phyloP scores from a whole-genome alignment of 176 grass and related monocot species.

The Thalia dealbata region DNA sequence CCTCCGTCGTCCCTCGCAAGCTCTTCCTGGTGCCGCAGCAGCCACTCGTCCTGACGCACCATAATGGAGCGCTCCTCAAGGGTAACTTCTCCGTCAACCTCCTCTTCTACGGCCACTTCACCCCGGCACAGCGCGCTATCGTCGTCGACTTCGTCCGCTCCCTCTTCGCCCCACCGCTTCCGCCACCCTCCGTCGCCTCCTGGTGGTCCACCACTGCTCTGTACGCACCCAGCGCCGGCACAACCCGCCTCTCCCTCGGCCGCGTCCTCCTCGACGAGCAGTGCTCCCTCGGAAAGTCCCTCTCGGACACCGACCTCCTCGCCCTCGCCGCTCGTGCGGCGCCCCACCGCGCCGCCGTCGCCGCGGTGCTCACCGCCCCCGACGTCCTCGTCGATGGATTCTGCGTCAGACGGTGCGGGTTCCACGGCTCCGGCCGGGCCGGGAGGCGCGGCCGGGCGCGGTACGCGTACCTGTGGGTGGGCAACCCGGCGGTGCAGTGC shows the following conservation, averaged over 20 bases:
- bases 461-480: conserved; percentile 67
- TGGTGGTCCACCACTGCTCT: conserved; percentile 57
- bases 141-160: conserved; percentile 63
- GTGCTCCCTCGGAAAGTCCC: conserved; percentile 40
- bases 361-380: conserved; percentile 50
- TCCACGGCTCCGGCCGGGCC: conserved; percentile 27
- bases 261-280: conserved; percentile 1
- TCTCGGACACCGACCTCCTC: conserved; percentile 43
- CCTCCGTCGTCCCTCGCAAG: conserved; percentile 31
- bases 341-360: conserved; percentile 40
- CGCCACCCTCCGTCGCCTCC: conserved; percentile 49
- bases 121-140: conserved; percentile 41
- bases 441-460: conserved; percentile 18
- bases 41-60: conserved; percentile 55
- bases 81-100: conserved; percentile 65
- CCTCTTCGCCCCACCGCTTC: neutral
- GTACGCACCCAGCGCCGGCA: conserved; percentile 31
- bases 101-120: conserved; percentile 69
- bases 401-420: conserved; percentile 59
- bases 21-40: conserved; percentile 60
- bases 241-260: conserved; percentile 36
- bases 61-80: conserved; percentile 46
- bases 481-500: conserved; percentile 62
- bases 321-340: conserved; percentile 31
- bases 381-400: conserved; percentile 54